phyloP scores from a whole-genome alignment of 2,329 filamentous ascomycete species.

The Curvularia verruculosa region DNA sequence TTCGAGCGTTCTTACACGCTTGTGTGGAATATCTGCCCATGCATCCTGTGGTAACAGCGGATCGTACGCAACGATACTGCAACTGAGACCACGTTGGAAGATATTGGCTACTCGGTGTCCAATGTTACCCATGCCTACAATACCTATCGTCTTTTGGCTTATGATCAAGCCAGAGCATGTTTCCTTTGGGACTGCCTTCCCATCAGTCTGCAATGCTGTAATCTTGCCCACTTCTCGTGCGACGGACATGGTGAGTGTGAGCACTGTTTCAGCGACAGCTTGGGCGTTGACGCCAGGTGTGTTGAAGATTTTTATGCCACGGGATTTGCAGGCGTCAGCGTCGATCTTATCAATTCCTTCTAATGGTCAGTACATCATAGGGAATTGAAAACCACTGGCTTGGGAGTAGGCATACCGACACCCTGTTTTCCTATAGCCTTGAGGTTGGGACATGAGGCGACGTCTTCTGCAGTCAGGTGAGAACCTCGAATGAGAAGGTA shows the following conservation, averaged over 20 bases:
- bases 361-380: not conserved
- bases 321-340: slow-evolving; percentile 44
- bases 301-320: slow-evolving; percentile 55
- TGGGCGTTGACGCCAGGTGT: slow-evolving; percentile 56
- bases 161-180: slow-evolving; percentile 51
- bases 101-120: slow-evolving; percentile 25
- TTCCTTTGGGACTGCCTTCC: slow-evolving; percentile 49
- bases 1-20: slow-evolving; percentile 26
- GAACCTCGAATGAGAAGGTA: slow-evolving; percentile 51
- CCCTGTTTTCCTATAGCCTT: slow-evolving; percentile 57
- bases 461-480: slow-evolving; percentile 48
- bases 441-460: slow-evolving; percentile 47
- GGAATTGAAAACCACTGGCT: not conserved
- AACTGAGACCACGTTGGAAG: slow-evolving; percentile 47
- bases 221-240: slow-evolving; percentile 31
- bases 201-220: slow-evolving; percentile 39
- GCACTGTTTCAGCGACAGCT: slow-evolving; percentile 51
- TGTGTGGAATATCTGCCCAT: slow-evolving; percentile 30
- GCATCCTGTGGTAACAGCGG: slow-evolving; percentile 53
- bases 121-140: slow-evolving; percentile 55
- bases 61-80: slow-evolving; percentile 50
- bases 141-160: slow-evolving; percentile 53
- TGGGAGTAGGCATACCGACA: slow-evolving; percentile 44
- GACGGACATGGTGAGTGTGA: slow-evolving; percentile 47
- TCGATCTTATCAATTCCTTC: slow-evolving; percentile 54